phyloP scores from a whole-genome alignment of 345 rosid genomes.

The Firmiana major region DNA sequence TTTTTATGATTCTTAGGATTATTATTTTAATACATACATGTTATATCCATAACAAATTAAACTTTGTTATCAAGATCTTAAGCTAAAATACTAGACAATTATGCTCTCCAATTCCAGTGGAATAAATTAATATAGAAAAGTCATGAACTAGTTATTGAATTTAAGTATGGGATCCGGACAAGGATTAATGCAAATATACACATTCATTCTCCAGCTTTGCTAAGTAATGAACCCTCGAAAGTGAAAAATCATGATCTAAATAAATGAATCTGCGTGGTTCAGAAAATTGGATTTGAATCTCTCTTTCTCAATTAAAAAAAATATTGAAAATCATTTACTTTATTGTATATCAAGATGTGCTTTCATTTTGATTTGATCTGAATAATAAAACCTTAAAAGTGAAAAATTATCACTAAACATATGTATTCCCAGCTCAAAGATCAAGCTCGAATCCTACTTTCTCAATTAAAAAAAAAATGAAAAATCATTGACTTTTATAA shows the following conservation, averaged over 20 bases:
- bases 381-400: too few relatives aligned
- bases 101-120: conserved; percentile 3
- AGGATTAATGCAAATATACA: not conserved
- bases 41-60: not conserved
- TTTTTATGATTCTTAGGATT: not conserved
- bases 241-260: not conserved
- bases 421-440: too few relatives aligned
- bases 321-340: too few relatives aligned
- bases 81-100: not conserved
- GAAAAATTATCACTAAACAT: too few relatives aligned
- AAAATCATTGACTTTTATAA: too few relatives aligned
- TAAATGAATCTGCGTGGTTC: too few relatives aligned
- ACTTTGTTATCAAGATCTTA: conserved; percentile 7
- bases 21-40: not conserved
- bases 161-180: not conserved
- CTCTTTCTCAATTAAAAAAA: too few relatives aligned
- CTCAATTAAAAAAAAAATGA: too few relatives aligned
- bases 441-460: too few relatives aligned
- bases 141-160: not conserved
- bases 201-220: not conserved
- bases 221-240: not conserved
- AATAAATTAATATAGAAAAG: not conserved
- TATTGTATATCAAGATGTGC: too few relatives aligned
- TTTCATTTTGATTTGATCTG: too few relatives aligned
- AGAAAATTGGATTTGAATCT: too few relatives aligned